These are phyloP conservation scores for Penicillium expansum DNA, from an alignment of 2,329 filamentous ascomycete species.

Conservation along the genomic window DNA sequence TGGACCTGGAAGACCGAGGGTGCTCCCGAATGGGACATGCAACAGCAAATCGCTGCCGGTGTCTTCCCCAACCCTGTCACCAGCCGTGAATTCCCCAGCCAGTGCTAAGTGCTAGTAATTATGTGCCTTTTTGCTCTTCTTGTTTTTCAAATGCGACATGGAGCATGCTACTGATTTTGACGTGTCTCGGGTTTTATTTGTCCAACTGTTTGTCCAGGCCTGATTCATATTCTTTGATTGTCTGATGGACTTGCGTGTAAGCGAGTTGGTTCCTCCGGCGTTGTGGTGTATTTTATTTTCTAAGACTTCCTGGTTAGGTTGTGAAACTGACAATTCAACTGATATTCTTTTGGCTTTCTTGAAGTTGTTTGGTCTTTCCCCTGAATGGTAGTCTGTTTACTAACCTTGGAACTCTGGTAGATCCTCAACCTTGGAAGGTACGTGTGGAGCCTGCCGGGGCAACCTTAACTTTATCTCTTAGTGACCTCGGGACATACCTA, in stretches of 20 bases:
- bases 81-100: slow-evolving; percentile 33
- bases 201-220: neutral
- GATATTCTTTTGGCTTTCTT: neutral
- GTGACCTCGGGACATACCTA: neutral
- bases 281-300: neutral
- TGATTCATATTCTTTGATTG: neutral
- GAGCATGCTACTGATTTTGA: neutral
- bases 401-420: neutral
- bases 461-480: neutral
- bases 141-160: neutral
- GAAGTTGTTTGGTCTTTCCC: neutral
- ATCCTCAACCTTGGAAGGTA: neutral
- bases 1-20: slow-evolving; percentile 53
- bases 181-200: neutral
- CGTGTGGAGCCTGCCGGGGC: neutral
- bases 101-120: slow-evolving; percentile 24
- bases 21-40: slow-evolving; percentile 50
- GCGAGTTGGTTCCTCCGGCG: neutral
- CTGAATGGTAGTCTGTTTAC: neutral
- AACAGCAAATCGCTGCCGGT: slow-evolving; percentile 41
- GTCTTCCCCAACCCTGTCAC: slow-evolving; percentile 50
- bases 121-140: neutral
- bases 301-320: neutral
- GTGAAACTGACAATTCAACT: neutral
- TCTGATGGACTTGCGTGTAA: slow-evolving; percentile 1